Percentiles rank a stretch among this genome's conserved stretches.
Conservation (phyloP, 2,329 filamentous ascomycete species). For the Chalara sp. region DNA sequence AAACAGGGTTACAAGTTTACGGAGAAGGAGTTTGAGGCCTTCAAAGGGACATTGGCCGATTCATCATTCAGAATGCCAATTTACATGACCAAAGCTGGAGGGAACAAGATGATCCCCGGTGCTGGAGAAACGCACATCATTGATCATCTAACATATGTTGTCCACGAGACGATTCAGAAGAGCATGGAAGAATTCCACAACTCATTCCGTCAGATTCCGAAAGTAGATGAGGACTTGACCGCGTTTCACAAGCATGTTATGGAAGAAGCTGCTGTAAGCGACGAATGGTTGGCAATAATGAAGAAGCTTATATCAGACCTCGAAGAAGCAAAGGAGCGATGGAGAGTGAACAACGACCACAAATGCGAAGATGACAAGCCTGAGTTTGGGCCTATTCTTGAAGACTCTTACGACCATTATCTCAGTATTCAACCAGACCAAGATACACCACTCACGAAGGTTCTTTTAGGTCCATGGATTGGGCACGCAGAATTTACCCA, state of each 20-base stretch:
- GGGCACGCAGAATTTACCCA: constrained; percentile 13
- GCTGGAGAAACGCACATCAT: constrained; percentile 44
- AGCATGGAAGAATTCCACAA: constrained; percentile 24
- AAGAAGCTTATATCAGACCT: constrained; percentile 11
- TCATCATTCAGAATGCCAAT: constrained; percentile 22
- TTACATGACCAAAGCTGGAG: constrained; percentile 32
- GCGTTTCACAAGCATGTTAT: too few relatives aligned
- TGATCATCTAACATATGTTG: constrained; percentile 56
- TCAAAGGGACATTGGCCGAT: constrained; percentile 19
- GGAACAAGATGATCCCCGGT: background rate
- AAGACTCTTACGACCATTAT: constrained; percentile 13
- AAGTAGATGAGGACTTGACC: too few relatives aligned
- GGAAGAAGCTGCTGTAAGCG: background rate
- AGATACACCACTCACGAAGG: constrained; percentile 12
- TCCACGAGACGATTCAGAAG: constrained; percentile 32
- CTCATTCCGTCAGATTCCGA: constrained; percentile 3
- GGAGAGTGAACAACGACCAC: constrained; percentile 6
- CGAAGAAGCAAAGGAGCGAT: constrained; percentile 2
- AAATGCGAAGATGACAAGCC: background rate
- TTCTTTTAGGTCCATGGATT: constrained; percentile 9
- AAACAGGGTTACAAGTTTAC: constrained; percentile 49
- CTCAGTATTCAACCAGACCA: constrained; percentile 17
- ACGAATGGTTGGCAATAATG: constrained; percentile 12
- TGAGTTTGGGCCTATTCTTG: constrained; percentile 3
- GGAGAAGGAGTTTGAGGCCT: constrained; percentile 31